Evolutionary conservation across 345 rosid species (phyloP), one percentile per base, ranked within the genome.

Genomic region (Populus davidiana): DNA sequence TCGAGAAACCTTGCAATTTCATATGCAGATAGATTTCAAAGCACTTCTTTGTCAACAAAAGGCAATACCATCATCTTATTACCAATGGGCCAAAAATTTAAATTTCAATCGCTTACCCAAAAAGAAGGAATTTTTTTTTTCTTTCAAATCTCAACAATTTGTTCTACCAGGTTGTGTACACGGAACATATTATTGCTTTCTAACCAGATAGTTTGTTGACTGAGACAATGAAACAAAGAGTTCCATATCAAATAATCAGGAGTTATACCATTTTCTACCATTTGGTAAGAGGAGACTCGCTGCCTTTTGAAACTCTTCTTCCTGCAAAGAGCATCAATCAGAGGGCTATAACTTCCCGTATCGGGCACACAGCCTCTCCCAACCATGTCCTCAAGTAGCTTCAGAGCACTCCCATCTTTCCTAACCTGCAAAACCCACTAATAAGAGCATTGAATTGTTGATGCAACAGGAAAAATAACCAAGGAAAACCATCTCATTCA

Each of bases 221-320:
- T 75, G 41, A 83, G 87, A 79, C 87, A 78, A 54, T 70, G 27
- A 74, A 91, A 85, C 78, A 95, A 64, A 21, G 89, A 81, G 18
- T 80, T 83, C 99, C 98, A 91, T 14, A 74, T 86, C 66, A 69
- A 82, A 72, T 73, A 80, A 77, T 90, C 86, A 61, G 97, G 97
- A 83, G 68, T 74, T 35, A 88, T 78, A 76, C 84, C 86, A 52
- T 78, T 91, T 41, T 84, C 93, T 64, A 84, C 85, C 98, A 95
- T 89, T 81, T 88, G 84, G 84, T 27, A 74, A 72, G 49, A 93
- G 77, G 27, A 83, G 61, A 72, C 62, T 79, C 75, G 82, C 73
- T 18, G 90, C 92, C 78, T 78, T 89, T 35, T 83, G 77, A 44
- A 52, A 35, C 88, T 91, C 20, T 88, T 87, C 5, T 81, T 83